phyloP scores from a whole-genome alignment of 2,329 filamentous ascomycete species.

The Trichoderma breve region DNA sequence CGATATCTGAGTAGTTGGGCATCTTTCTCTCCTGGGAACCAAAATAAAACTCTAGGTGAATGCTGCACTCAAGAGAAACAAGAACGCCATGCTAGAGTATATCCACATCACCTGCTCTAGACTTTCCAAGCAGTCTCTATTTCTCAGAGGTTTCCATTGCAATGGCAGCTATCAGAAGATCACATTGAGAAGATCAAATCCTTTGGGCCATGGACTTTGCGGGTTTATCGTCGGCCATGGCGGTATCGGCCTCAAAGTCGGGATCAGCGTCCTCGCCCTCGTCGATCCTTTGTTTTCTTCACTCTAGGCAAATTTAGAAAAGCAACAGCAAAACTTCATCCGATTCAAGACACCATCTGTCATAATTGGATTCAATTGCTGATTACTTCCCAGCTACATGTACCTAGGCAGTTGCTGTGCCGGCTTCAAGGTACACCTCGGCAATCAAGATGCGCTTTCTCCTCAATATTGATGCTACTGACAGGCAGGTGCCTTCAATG shows the following conservation, averaged over 20 bases:
- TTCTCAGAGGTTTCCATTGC: accelerated
- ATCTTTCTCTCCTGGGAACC: no score
- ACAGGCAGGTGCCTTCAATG: neutral
- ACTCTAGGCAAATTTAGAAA: neutral
- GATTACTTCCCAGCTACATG: no score
- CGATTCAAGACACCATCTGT: neutral
- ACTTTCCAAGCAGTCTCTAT: neutral
- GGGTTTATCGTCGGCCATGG: neutral
- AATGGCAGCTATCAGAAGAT: neutral
- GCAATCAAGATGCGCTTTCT: neutral
- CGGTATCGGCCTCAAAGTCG: neutral
- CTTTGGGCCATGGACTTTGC: neutral
- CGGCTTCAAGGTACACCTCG: neutral
- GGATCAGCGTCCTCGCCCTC: neutral
- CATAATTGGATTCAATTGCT: neutral
- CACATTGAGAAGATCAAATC: neutral
- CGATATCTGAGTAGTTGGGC: no score
- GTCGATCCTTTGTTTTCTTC: neutral
- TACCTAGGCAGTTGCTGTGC: neutral
- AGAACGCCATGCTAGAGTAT: no score
- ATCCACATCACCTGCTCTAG: no score
- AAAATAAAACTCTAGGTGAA: no score
- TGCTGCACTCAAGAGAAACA: no score
- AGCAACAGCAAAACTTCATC: neutral
- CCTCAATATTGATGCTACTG: neutral